These are phyloP conservation scores for Macroventuria anomochaeta DNA, from an alignment of 2,329 filamentous ascomycete species.

Conservation along the genomic window DNA sequence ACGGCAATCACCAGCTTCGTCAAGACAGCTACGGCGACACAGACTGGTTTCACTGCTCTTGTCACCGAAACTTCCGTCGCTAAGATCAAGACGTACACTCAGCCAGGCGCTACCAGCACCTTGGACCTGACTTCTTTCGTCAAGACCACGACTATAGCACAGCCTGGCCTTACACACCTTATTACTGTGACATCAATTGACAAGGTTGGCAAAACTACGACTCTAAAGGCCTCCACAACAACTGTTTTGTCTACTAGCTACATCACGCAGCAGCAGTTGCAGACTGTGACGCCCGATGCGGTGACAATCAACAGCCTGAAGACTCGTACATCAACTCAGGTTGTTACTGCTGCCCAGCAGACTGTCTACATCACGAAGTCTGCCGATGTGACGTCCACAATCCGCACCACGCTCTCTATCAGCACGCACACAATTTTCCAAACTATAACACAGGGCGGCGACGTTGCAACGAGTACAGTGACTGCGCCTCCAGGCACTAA, in stretches of 20 bases:
- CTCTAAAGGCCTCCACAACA: slow-evolving; percentile 25
- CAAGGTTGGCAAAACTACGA: slow-evolving; percentile 26
- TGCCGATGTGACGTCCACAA: slow-evolving; percentile 24
- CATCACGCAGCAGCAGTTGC: slow-evolving; percentile 16
- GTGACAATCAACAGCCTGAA: slow-evolving; percentile 29
- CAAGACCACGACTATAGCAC: slow-evolving; percentile 29
- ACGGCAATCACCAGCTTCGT: slow-evolving; percentile 35
- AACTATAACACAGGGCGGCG: slow-evolving; percentile 20
- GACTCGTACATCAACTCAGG: slow-evolving; percentile 20
- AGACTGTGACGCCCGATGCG: slow-evolving; percentile 23
- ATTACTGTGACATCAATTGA: slow-evolving; percentile 24
- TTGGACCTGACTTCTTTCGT: slow-evolving; percentile 28
- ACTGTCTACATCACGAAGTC: slow-evolving; percentile 19
- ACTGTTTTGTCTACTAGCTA: slow-evolving; percentile 20
- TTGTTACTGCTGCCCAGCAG: slow-evolving; percentile 16
- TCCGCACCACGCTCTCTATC: slow-evolving; percentile 30
- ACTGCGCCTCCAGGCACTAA: slow-evolving; percentile 21
- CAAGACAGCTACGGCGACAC: slow-evolving; percentile 21
- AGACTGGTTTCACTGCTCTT: slow-evolving; percentile 22
- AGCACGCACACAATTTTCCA: slow-evolving; percentile 19
- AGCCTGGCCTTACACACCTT: slow-evolving; percentile 29
- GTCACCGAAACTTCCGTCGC: slow-evolving; percentile 20
- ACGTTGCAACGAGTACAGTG: slow-evolving; percentile 20
- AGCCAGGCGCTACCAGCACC: slow-evolving; percentile 26
- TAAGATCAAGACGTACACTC: slow-evolving; percentile 19